Conservation (phyloP, 2,329 filamentous ascomycete species). For the Ophiostoma sp. region DNA sequence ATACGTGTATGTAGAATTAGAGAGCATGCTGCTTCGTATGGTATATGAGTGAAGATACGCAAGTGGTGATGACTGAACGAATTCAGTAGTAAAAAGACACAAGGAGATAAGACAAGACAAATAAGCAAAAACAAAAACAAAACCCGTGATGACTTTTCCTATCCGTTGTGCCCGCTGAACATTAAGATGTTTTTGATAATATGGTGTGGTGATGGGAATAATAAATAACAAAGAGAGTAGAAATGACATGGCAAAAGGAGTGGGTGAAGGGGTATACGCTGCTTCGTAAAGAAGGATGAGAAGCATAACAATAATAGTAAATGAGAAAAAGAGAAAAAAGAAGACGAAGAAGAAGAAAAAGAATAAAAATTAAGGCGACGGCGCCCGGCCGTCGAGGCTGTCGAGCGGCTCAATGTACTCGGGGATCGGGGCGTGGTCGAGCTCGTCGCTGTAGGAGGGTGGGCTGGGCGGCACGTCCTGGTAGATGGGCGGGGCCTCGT, state of each 20-base stretch:
- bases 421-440: slow-evolving; percentile 32
- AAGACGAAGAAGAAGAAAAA: not conserved
- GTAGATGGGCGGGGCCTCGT: slow-evolving; percentile 90
- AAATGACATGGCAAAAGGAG: not conserved
- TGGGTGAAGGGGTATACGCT: slow-evolving; percentile 10
- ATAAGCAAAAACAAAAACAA: not conserved
- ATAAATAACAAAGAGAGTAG: not conserved
- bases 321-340: not conserved
- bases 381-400: not conserved
- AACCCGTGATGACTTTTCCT: slow-evolving; percentile 1
- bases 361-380: slow-evolving; percentile 2
- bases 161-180: not conserved
- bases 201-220: not conserved
- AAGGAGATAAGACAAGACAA: not conserved
- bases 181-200: not conserved
- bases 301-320: slow-evolving; percentile 2
- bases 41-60: not conserved
- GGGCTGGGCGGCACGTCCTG: slow-evolving; percentile 86
- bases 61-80: not conserved
- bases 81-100: too few relatives aligned
- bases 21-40: not conserved
- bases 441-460: slow-evolving; percentile 56
- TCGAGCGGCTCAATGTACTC: slow-evolving; percentile 39
- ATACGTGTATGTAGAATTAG: not conserved
- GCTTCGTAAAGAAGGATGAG: not conserved